Conservation (phyloP, 495 filamentous ascomycete genomes). For the Schizothecium vesticola region DNA sequence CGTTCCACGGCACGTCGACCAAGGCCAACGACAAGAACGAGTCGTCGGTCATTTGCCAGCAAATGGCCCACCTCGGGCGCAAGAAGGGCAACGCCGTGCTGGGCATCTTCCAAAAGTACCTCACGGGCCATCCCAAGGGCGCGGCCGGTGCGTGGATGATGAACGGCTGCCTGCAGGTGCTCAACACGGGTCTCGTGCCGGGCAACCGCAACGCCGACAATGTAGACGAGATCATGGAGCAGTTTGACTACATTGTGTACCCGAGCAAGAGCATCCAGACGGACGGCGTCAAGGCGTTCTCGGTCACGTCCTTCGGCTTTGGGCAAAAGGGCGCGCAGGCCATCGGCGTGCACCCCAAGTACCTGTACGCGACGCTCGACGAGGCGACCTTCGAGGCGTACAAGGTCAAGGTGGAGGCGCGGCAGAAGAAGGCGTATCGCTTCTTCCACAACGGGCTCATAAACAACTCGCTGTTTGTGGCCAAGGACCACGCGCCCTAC, state of each 20-base stretch:
- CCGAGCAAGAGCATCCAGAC: slow-evolving; percentile 94
- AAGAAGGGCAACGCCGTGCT: slow-evolving; percentile 92
- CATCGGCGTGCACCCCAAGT: slow-evolving; percentile 93
- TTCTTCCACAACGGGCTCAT: slow-evolving; percentile 97
- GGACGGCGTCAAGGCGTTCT: slow-evolving; percentile 96
- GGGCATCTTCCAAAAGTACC: slow-evolving; percentile 99
- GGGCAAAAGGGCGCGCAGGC: slow-evolving; percentile 98
- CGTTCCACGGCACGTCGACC: slow-evolving; percentile 98
- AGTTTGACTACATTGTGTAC: slow-evolving; percentile 97
- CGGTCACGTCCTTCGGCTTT: slow-evolving; percentile 97
- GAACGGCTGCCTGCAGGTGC: slow-evolving; percentile 92
- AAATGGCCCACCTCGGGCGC: slow-evolving; percentile 89
- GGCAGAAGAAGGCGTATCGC: slow-evolving; percentile 97
- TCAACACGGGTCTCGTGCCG: slow-evolving; percentile 89
- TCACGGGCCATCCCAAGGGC: slow-evolving; percentile 98
- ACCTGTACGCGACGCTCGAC: slow-evolving; percentile 92
- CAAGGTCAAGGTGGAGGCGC: slow-evolving; percentile 76
- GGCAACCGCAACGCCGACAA: slow-evolving; percentile 99
- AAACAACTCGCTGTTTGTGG: slow-evolving; percentile 94
- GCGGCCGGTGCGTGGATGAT: slow-evolving; percentile 99
- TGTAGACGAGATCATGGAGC: slow-evolving; percentile 89
- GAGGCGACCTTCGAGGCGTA: slow-evolving; percentile 76
- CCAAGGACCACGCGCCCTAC: slow-evolving; percentile 88
- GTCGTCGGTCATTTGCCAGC: slow-evolving; percentile 94
- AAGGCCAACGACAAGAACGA: slow-evolving; percentile 99